Evolutionary conservation across 1,284 basidiomycete genomes (phyloP).

Genomic region (Rhodofomes roseus): DNA sequence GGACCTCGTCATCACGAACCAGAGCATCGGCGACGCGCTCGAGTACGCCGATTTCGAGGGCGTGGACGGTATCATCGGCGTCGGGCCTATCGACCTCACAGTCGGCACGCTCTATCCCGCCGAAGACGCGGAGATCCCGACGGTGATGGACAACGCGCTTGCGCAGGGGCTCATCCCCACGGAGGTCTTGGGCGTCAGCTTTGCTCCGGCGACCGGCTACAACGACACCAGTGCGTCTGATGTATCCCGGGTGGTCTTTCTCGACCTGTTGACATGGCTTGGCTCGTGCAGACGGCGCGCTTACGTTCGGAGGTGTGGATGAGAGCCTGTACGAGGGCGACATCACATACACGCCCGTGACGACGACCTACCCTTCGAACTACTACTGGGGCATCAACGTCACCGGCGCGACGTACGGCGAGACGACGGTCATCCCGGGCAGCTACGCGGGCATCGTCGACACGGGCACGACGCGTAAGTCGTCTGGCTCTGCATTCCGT

Average conservation of each 20-base stretch:
- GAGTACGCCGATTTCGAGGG: constrained; percentile 36
- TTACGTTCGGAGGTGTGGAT: constrained; percentile 7
- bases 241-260: background rate
- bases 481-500: constrained; percentile 7
- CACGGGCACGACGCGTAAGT: constrained; percentile 46
- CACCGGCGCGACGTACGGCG: constrained; percentile 30
- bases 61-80: constrained; percentile 55
- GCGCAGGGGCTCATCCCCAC: constrained; percentile 39
- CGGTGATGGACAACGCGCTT: constrained; percentile 36
- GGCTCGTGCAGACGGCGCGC: constrained; percentile 3
- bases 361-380: constrained; percentile 22
- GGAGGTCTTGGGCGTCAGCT: constrained; percentile 49
- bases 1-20: constrained; percentile 40
- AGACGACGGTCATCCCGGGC: constrained; percentile 30
- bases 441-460: constrained; percentile 51
- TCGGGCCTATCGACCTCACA: constrained; percentile 52
- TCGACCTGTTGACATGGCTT: background rate
- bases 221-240: constrained; percentile 7
- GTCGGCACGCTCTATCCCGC: constrained; percentile 27
- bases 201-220: constrained; percentile 33
- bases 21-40: constrained; percentile 52
- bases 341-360: constrained; percentile 12
- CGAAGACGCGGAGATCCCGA: constrained; percentile 24
- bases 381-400: constrained; percentile 37
- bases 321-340: constrained; percentile 2